Base-by-base conservation (phyloP, 148 eudicot genomes). In the Polygonum aviculare region DNA sequence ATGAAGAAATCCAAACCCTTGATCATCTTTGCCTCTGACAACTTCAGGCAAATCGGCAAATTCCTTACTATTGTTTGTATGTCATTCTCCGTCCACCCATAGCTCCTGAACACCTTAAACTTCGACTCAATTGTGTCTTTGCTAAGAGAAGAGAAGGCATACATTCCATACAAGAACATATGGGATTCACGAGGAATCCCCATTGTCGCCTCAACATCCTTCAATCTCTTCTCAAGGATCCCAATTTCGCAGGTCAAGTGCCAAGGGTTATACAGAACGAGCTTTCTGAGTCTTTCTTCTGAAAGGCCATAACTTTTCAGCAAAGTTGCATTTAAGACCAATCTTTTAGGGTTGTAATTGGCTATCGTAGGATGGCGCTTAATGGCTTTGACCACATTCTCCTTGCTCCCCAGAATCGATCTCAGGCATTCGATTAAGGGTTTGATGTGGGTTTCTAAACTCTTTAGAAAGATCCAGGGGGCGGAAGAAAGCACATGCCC, bases 61-160 rank as follows among this genome's bases (percentile, higher is more conserved):
- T 50, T n/a, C 35, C 69, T 80, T 0, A 33, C 74, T 38, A 76
- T 4, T 7, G 26, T 47, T 2, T 2, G 16, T 15, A 80, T 65
- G 5, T 76, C 76, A 5, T 57, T 31, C 67, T 77, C 82, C 16
- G 35, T 35, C 82, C 76, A 76, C 15, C 82, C 82, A 57, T 76
- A 72, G 40, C 79, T 80, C 74, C 55, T 77, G 69, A 76, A 80
- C 6, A 80, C 49, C 18, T 19, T 35, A 57, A 57, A 44, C 76
- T 80, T 80, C 2, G 12, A 18, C 39, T 63, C 54, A 15, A 76
- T 10, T 1, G 48, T 80, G n/a, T 67, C 62, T 19, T 49, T 36
- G 40, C 73, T 76, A 11, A 76, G 6, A 39, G 82, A 72, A 62
- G 50, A 39, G 19, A 72, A 26, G 2, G 41, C 73, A 2, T 38